phyloP scores from a whole-genome alignment of 176 grass and related monocot genomes.

The Hordeum marinum region DNA sequence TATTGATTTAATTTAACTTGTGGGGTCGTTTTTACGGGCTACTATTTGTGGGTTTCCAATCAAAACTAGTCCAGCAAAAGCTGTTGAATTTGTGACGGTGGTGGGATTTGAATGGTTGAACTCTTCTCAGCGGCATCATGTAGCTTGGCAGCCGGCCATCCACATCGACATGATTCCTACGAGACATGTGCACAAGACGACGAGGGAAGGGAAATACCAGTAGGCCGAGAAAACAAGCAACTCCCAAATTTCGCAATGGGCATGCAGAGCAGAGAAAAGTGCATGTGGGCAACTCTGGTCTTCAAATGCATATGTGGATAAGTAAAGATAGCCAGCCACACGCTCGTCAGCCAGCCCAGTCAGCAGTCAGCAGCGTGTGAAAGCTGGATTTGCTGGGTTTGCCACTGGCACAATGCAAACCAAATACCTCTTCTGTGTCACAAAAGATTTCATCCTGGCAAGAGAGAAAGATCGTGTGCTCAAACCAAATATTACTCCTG shows the following conservation, averaged over 20 bases:
- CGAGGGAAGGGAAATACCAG: background rate
- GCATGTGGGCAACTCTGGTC: background rate
- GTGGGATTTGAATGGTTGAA: background rate
- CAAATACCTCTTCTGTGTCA: background rate
- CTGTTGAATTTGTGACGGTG: background rate
- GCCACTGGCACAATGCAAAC: background rate
- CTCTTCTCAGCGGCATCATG: background rate
- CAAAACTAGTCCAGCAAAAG: too few relatives aligned
- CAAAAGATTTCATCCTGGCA: too few relatives aligned
- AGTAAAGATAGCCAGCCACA: slow-evolving; percentile 34
- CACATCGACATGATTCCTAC: background rate
- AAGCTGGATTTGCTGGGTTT: background rate
- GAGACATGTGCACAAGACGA: background rate
- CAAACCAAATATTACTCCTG: background rate
- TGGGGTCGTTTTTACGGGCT: background rate
- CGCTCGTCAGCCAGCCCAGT: background rate
- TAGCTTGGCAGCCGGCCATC: background rate
- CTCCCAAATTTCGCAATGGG: background rate
- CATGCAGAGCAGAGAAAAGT: background rate
- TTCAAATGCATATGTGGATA: slow-evolving; percentile 16
- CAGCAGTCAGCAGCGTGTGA: background rate
- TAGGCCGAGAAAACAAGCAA: background rate
- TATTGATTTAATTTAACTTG: background rate
- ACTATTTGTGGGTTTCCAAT: background rate
- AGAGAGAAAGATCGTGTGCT: background rate